Conservation (phyloP, 495 filamentous ascomycete genomes). For the Penicillium lagena region DNA sequence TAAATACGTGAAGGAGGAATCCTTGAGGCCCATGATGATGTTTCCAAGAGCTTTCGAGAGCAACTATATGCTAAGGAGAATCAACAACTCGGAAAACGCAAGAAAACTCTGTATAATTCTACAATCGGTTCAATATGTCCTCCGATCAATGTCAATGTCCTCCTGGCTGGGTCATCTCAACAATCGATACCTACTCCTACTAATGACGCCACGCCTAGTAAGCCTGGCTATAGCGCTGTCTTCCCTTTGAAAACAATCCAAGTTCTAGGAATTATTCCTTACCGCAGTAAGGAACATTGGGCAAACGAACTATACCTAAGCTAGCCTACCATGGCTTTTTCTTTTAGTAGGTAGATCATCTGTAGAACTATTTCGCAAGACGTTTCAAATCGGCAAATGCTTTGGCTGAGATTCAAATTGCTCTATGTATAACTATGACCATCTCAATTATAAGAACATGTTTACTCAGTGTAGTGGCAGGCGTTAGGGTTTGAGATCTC, state of each 20-base stretch:
- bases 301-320: no score
- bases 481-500: conserved; percentile 22
- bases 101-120: neutral
- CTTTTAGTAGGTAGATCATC: no score
- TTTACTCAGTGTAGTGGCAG: conserved; percentile 55
- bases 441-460: neutral
- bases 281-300: no score
- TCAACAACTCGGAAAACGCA: conserved; percentile 1
- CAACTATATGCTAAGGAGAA: conserved; percentile 7
- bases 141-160: conserved; percentile 3
- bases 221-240: no score
- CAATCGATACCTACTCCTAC: neutral
- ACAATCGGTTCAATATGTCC: neutral
- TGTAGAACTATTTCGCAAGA: no score
- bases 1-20: conserved; percentile 4
- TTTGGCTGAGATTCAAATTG: no score
- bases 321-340: no score
- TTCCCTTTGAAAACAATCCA: no score
- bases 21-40: conserved; percentile 2
- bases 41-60: conserved; percentile 4
- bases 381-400: no score
- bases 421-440: no score
- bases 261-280: no score
- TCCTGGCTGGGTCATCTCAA: neutral
- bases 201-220: neutral